Evolutionary conservation across 2,329 filamentous ascomycete species (phyloP), one percentile per base, ranked within the genome.

Genomic region (Aspergillus brunneoviolaceus): DNA sequence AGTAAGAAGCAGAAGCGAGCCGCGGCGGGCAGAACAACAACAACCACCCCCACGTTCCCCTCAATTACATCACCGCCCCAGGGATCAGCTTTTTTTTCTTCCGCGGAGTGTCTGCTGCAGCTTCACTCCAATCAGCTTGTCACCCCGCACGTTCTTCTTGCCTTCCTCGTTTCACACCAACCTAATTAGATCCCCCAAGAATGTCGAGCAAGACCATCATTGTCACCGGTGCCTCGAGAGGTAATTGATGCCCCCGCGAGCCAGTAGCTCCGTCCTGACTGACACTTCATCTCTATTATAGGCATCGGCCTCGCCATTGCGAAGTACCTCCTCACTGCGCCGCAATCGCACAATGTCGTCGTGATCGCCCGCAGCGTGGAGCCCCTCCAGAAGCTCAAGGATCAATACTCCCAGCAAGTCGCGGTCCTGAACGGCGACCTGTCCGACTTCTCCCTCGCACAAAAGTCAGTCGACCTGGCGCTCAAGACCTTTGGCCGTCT

Each of bases 401-500:
- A 77, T 14, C 75, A 84, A 60, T 84, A 86, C 68, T 77, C 78
- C 16, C 76, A 79, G 27, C 83, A 82, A 59, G 84, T 88, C 31
- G 80, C 82, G 52, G 78, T 85, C 2, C 73, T 87, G 14, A 77
- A 81, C 2, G 85, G 84, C n/a, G 86, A 89, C 63, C 74, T 87
- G 11, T 72, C 80, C 0, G 83, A 87, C 65, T 71, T 81, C 27
- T 76, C 74, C 0, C 71, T 89, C 29, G 84, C 86, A 4, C 75
- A 82, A 1, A 84, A 84, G 70, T 84, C 89, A 4, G 85, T 91
- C 4, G 80, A 88, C 3, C 77, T 87, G 1, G 89, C 92, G 0
- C 70, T 89, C 11, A 78, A 84, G 29, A 79, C 84, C 0, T 98
- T 91, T 74, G 89, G 88, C 10, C 81, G 80, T 52, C 77, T 99